These are phyloP conservation scores for Grosmannia serpens DNA, from an alignment of 2,329 filamentous ascomycete genomes.

Conservation along the genomic window DNA sequence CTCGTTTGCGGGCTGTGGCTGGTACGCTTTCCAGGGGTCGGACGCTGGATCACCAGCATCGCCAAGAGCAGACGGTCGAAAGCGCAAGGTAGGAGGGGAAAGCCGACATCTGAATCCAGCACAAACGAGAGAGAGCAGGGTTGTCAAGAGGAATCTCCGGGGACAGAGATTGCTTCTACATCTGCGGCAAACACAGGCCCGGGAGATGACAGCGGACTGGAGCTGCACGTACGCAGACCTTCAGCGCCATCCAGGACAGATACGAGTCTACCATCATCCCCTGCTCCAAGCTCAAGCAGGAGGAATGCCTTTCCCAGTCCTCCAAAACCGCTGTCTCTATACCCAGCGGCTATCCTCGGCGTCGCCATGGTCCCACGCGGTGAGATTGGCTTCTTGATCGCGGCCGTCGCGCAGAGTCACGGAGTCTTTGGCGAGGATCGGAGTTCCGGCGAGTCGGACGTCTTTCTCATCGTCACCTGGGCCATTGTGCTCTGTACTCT, in stretches of 20 bases:
- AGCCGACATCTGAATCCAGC: not conserved
- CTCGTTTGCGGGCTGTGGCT: constrained; percentile 46
- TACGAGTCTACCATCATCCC: not conserved
- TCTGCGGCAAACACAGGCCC: no score
- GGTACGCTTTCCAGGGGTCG: constrained; percentile 5
- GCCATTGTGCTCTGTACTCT: constrained; percentile 45
- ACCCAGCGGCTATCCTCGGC: constrained; percentile 55
- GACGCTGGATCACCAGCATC: not conserved
- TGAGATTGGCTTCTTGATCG: constrained; percentile 70
- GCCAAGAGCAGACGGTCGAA: not conserved
- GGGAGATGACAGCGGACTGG: not conserved
- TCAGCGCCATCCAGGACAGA: not conserved
- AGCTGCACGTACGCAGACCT: not conserved
- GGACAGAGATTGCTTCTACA: no score
- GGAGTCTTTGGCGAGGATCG: constrained; percentile 24
- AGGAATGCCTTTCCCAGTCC: constrained; percentile 13
- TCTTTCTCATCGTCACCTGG: constrained; percentile 44
- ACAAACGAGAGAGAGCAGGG: not conserved
- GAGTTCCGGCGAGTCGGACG: constrained; percentile 19
- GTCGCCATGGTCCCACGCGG: constrained; percentile 63
- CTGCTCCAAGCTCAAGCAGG: no score
- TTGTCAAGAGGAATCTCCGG: not conserved
- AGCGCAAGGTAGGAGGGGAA: not conserved
- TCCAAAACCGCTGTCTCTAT: constrained; percentile 46
- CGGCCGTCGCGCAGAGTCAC: constrained; percentile 49